These are phyloP conservation scores for Cyclotella sp. DNA, from an alignment of 108 stramenopile genomes.

Conservation along the genomic window DNA sequence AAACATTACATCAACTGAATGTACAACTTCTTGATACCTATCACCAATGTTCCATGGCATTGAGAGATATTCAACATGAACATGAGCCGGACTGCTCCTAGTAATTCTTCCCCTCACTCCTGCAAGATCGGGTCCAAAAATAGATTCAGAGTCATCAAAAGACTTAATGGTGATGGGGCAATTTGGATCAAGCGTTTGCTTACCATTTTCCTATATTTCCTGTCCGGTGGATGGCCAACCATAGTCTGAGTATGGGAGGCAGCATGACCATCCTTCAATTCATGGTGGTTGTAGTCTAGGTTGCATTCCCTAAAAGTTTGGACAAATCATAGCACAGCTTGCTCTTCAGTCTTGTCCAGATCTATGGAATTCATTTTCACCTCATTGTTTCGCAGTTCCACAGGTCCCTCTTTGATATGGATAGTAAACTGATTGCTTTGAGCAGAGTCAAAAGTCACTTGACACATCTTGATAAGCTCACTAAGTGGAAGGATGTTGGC, in stretches of 20 bases:
- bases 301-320: constrained; percentile 21
- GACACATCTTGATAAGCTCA: no score
- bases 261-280: background rate
- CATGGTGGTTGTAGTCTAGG: background rate
- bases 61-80: background rate
- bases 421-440: no score
- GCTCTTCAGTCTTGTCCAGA: no score
- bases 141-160: background rate
- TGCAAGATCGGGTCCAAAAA: no score
- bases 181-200: no score
- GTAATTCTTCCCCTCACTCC: no score
- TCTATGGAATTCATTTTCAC: no score
- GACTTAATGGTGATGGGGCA: background rate
- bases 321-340: no score
- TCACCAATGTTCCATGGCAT: background rate
- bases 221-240: background rate
- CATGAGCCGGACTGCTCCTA: background rate
- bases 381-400: no score
- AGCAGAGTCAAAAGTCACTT: no score
- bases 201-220: no score
- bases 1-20: background rate
- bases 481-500: background rate
- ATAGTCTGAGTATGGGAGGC: background rate
- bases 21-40: background rate
- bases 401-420: no score